Evolutionary conservation across 2,329 filamentous ascomycete genomes (phyloP), one percentile per base, ranked within the genome.

Genomic region (Arthrocladium fulminans): DNA sequence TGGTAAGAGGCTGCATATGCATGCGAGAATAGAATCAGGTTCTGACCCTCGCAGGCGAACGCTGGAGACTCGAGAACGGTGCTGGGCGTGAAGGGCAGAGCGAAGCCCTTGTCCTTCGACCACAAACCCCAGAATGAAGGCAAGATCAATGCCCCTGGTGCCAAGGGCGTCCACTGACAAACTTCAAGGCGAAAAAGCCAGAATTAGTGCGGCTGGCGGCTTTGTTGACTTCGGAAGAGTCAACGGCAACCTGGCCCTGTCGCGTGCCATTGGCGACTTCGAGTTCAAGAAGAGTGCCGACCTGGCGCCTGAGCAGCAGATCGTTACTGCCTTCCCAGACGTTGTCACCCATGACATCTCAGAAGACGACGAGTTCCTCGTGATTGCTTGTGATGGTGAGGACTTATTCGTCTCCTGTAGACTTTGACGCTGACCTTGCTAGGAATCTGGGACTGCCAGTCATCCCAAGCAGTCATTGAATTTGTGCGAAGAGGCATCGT

Each of bases 391-490:
- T 67, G 88, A 95, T 63, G 88, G 88, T 94, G 71, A 63, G 83
- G 35, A 37, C 19, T 19, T 17, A 38, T 32, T 19, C 40, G 8
- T 27, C 20, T 34, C 15, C 12, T 12, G 27, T 25, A 41, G 44
- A 24, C 19, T 29, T 27, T 22, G 35, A 40, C 12, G 25, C 37
- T 59, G 17, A 54, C 44, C 38, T 8, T 34, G 10, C 45, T 62
- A 98, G 92, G 92, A 67, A 98, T 98, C 67, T 98, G 92, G 92
- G 92, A 98, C 70, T 97, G 92, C 68, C 92, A 97, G 68, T 96
- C 92, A 49, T 98, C 92, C 39, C 92, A 98, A 73, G 87, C 90
- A 32, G 92, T 98, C 27, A 74, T 97, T 59, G 92, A 98, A 69
- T 98, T 98, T 65, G 92, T 97, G 56, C 81, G 92, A 66, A 84